Percentiles rank a stretch among this genome's conserved stretches.
Conservation (phyloP, 208 protist species). For the Acanthamoeba royreba region DNA sequence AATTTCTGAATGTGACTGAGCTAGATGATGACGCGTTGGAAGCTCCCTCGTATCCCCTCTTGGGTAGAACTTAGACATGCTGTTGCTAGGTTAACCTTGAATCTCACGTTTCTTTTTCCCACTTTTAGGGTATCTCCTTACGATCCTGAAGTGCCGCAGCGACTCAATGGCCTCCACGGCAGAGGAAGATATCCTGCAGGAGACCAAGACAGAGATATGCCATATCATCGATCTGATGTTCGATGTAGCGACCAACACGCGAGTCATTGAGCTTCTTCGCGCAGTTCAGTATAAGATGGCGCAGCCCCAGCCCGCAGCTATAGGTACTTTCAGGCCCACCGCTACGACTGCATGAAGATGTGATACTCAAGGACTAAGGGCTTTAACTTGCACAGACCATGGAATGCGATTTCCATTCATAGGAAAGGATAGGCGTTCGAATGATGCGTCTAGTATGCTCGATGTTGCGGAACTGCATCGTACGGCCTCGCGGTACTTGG, state of each 20-base stretch:
- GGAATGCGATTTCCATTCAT: background rate
- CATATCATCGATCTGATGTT: conserved; percentile 36
- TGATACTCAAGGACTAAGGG: too few species aligned
- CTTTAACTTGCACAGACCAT: background rate
- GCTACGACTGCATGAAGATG: too few species aligned
- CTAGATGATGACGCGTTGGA: background rate
- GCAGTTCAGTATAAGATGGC: background rate
- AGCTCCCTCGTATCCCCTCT: background rate
- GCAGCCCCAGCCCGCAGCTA: background rate
- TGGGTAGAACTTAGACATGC: too few species aligned
- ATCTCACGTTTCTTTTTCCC: background rate
- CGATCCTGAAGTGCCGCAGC: background rate
- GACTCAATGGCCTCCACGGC: background rate
- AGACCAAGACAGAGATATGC: conserved; percentile 7
- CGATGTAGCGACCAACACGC: conserved; percentile 25
- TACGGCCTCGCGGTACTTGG: background rate
- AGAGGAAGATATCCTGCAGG: background rate
- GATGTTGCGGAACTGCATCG: background rate
- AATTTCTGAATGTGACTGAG: background rate
- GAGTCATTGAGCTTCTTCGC: background rate
- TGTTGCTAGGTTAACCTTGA: too few species aligned
- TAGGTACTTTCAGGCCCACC: background rate
- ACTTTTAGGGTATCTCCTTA: background rate
- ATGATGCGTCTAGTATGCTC: too few species aligned
- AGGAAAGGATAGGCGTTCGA: background rate